A percentile compares a stretch with the other conserved stretches of the same genome.
Conservation (phyloP, 73 alveolate species). For the Paramecium sonneborni region DNA sequence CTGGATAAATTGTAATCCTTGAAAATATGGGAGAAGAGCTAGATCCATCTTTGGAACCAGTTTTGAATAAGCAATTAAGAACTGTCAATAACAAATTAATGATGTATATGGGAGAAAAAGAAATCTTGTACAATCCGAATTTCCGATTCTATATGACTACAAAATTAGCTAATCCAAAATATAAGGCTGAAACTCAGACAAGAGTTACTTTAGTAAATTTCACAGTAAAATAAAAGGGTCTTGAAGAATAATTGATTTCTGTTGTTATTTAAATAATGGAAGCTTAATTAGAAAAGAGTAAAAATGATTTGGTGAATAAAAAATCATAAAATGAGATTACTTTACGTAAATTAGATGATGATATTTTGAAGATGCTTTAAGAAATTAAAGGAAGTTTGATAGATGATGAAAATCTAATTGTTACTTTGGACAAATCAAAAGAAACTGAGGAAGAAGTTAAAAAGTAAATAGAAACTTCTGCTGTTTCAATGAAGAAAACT, state of each 20-base stretch:
- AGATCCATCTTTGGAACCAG: constrained; percentile 99
- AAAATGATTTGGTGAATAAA: constrained; percentile 82
- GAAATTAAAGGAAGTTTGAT: constrained; percentile 88
- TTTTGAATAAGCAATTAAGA: constrained; percentile 85
- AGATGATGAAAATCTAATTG: constrained; percentile 89
- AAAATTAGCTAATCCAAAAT: constrained; percentile 63
- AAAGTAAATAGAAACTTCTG: constrained; percentile 87
- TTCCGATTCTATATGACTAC: constrained; percentile 78
- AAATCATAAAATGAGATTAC: constrained; percentile 88
- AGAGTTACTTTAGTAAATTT: constrained; percentile 80
- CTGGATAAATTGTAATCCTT: constrained; percentile 56
- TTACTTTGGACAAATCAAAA: constrained; percentile 86
- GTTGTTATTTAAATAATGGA: constrained; percentile 93
- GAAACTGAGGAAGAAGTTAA: constrained; percentile 85
- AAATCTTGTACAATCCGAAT: constrained; percentile 89
- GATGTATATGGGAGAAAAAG: constrained; percentile 92
- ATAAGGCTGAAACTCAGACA: constrained; percentile 64
- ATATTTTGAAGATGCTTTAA: constrained; percentile 85
- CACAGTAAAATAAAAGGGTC: constrained; percentile 96
- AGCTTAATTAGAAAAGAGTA: constrained; percentile 94
- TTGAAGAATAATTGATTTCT: constrained; percentile 93
- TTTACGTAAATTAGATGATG: constrained; percentile 88
- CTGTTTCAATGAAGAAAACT: constrained; percentile 87
- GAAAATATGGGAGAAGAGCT: constrained; percentile 93
- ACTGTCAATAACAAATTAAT: constrained; percentile 69